Conservation (phyloP, 129 eudicot species). For the Flaveria trinervia region DNA sequence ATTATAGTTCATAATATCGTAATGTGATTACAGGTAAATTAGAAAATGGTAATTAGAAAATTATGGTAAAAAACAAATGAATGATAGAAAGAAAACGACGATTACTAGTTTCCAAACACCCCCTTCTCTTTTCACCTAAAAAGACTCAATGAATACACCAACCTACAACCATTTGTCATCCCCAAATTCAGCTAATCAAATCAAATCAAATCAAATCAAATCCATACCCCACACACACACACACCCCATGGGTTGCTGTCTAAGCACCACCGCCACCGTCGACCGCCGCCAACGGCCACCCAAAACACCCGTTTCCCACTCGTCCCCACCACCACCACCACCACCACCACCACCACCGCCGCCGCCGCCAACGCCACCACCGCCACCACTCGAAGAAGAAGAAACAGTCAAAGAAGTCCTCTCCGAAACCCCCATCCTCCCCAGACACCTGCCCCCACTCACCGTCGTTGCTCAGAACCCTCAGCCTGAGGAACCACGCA, state of each 20-base stretch:
- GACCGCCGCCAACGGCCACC: conserved; percentile 24
- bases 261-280: conserved; percentile 38
- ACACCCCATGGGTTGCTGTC: conserved; percentile 73
- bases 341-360: neutral
- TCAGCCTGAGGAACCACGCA: neutral
- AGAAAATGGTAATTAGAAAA: neutral
- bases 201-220: conserved; percentile 12
- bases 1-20: no score
- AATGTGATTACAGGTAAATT: no score
- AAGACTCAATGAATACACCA: conserved; percentile 29
- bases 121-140: conserved; percentile 18
- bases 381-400: conserved; percentile 31
- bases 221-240: conserved; percentile 29
- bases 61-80: neutral
- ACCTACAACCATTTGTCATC: conserved; percentile 19
- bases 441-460: conserved; percentile 18
- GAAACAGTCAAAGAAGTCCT: conserved; percentile 42
- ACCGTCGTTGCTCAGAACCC: neutral
- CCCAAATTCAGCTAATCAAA: conserved; percentile 12
- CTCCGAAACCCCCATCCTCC: conserved; percentile 41
- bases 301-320: neutral
- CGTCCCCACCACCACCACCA: conserved; percentile 18
- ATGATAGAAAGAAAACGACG: neutral
- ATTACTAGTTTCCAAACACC: conserved; percentile 28
- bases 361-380: neutral